Conservation (phyloP, 2,329 filamentous ascomycete species). For the Alternaria longipes region DNA sequence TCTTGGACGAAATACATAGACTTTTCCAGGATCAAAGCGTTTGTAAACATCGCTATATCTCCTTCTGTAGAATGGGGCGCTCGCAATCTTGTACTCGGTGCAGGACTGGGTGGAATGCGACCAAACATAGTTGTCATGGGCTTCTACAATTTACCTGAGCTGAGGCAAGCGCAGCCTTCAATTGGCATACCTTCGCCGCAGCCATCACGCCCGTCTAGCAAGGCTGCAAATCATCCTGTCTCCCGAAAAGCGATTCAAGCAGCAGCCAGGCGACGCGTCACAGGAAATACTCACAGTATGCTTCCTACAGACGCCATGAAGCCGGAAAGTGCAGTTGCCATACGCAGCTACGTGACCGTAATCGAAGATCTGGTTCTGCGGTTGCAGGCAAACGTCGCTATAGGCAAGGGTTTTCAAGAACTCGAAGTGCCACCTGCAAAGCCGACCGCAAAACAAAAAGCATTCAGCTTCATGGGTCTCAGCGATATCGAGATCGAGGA, state of each 20-base stretch:
- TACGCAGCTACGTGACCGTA: slow-evolving; percentile 80
- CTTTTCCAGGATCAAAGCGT: slow-evolving; percentile 85
- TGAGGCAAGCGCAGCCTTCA: slow-evolving; percentile 68
- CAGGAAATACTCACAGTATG: slow-evolving; percentile 63
- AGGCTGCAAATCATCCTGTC: slow-evolving; percentile 34
- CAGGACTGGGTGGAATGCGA: slow-evolving; percentile 85
- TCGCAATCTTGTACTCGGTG: slow-evolving; percentile 81
- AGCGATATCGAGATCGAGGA: slow-evolving; percentile 57
- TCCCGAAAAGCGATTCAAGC: slow-evolving; percentile 48
- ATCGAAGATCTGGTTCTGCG: slow-evolving; percentile 82
- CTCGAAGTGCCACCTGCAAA: slow-evolving; percentile 71
- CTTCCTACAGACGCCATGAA: slow-evolving; percentile 76
- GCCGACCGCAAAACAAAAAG: slow-evolving; percentile 39
- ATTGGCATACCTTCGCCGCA: slow-evolving; percentile 64
- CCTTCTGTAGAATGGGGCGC: slow-evolving; percentile 86
- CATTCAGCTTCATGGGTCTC: slow-evolving; percentile 38
- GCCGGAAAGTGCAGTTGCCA: slow-evolving; percentile 73
- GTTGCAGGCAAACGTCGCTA: slow-evolving; percentile 82
- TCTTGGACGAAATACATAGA: slow-evolving; percentile 90
- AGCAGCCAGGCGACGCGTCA: slow-evolving; percentile 54
- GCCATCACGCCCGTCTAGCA: slow-evolving; percentile 47
- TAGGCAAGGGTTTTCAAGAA: slow-evolving; percentile 81
- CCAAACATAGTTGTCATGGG: slow-evolving; percentile 86
- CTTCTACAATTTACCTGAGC: slow-evolving; percentile 81
- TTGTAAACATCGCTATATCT: slow-evolving; percentile 85